Conservation (phyloP, 768 basidiomycete genomes). For the Pleurotus cornucopiae region DNA sequence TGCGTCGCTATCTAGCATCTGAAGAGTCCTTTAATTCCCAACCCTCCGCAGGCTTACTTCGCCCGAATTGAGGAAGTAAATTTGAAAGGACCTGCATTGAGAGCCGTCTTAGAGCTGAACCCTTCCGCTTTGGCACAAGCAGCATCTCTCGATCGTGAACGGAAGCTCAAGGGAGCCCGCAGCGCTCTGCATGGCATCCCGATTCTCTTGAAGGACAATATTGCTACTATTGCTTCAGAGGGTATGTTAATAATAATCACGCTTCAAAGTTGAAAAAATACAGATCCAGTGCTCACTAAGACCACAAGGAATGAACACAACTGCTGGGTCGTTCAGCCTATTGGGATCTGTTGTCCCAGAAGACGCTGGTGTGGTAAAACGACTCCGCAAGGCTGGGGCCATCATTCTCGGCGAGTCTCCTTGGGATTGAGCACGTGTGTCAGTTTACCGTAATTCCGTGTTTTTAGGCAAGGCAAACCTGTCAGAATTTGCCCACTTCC, state of each 20-base stretch:
- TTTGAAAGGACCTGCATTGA: slow-evolving; percentile 48
- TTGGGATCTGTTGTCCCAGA: slow-evolving; percentile 39
- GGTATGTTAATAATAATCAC: background rate
- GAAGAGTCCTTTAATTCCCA: too few relatives aligned
- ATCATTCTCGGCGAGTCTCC: slow-evolving; percentile 1
- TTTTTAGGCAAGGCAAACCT: slow-evolving; percentile 49
- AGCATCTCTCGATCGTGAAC: slow-evolving; percentile 42
- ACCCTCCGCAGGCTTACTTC: slow-evolving; percentile 48
- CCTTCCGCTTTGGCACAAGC: slow-evolving; percentile 49
- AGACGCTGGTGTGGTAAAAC: slow-evolving; percentile 42
- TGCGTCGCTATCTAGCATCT: slow-evolving; percentile 12
- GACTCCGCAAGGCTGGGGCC: slow-evolving; percentile 17
- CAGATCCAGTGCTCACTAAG: background rate
- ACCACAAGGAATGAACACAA: slow-evolving; percentile 6
- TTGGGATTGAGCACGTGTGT: background rate
- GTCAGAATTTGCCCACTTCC: slow-evolving; percentile 49
- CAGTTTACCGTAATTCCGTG: background rate
- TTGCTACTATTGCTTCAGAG: slow-evolving; percentile 4
- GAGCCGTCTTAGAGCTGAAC: slow-evolving; percentile 57
- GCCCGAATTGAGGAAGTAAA: slow-evolving; percentile 68
- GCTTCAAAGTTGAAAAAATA: background rate
- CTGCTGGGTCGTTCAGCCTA: slow-evolving; percentile 34
- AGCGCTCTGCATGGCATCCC: slow-evolving; percentile 19
- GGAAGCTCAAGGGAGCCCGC: slow-evolving; percentile 37
- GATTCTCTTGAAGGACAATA: slow-evolving; percentile 9